These are phyloP conservation scores for Zygosaccharomyces bailii DNA, from an alignment of 805 yeast genomes.

Conservation along the genomic window DNA sequence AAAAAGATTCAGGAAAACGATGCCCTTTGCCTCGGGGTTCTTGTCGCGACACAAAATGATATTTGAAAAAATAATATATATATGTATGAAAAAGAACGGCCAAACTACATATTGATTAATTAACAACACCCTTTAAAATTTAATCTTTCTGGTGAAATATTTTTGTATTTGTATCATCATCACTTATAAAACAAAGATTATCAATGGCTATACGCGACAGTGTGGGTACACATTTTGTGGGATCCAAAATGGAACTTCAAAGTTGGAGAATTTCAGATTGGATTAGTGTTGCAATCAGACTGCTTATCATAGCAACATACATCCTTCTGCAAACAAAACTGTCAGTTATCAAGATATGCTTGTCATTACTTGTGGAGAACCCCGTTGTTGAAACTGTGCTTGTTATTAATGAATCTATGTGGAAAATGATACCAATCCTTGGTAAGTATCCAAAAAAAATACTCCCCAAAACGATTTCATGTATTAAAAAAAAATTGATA, in stretches of 20 bases:
- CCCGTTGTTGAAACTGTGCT: constrained; percentile 4
- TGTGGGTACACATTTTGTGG: constrained; percentile 27
- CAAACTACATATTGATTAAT: too few species aligned
- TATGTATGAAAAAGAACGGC: too few species aligned
- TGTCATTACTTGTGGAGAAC: constrained; percentile 11
- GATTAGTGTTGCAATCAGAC: constrained; percentile 9
- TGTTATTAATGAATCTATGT: constrained; percentile 11
- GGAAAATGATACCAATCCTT: constrained; percentile 20
- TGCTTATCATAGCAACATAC: constrained; percentile 11
- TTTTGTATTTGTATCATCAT: too few species aligned
- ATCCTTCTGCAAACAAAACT: constrained; percentile 11
- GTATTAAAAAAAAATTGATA: constrained; percentile 4
- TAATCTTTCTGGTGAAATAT: too few species aligned
- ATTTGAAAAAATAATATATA: too few species aligned
- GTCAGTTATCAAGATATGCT: background rate
- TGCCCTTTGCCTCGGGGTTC: constrained; percentile 4
- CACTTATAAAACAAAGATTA: too few species aligned
- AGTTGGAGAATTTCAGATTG: constrained; percentile 17
- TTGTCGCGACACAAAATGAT: constrained; percentile 7
- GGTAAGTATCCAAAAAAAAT: constrained; percentile 17
- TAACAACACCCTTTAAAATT: too few species aligned
- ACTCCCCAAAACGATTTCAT: constrained; percentile 4
- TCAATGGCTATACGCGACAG: constrained; percentile 16
- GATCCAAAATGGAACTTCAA: constrained; percentile 15
- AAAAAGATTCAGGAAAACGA: too few species aligned